These are phyloP conservation scores for Acarospora socialis DNA, from an alignment of 2,329 filamentous ascomycete species.

Conservation along the genomic window DNA sequence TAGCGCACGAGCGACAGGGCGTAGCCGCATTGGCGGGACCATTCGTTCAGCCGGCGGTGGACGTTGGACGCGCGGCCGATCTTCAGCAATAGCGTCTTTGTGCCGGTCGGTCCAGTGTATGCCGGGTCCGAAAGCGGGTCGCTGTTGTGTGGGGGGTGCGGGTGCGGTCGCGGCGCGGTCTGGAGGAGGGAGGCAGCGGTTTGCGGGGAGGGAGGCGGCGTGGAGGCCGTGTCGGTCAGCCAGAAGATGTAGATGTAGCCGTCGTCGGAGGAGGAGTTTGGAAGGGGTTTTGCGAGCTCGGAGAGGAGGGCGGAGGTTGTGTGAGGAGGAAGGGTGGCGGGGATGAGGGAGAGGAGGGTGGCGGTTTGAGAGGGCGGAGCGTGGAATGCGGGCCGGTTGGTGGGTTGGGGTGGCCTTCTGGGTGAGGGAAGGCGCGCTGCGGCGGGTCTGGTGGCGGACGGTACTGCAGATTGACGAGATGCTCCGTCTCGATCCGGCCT, in stretches of 20 bases:
- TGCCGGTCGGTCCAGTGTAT: conserved; percentile 17
- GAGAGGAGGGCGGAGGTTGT: conserved; percentile 56
- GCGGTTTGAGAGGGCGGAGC: conserved; percentile 25
- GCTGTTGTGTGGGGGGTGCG: conserved; percentile 15
- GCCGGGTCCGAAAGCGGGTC: conserved; percentile 15
- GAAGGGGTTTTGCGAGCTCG: conserved; percentile 64
- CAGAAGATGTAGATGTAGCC: conserved; percentile 99
- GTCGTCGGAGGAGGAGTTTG: conserved; percentile 58
- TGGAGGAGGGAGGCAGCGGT: conserved; percentile 45
- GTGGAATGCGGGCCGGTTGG: conserved; percentile 12
- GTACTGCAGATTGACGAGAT: too few species aligned
- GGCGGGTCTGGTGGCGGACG: background rate
- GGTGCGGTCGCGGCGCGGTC: conserved; percentile 30
- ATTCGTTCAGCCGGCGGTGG: conserved; percentile 79
- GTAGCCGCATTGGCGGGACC: conserved; percentile 85
- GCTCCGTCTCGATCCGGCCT: too few species aligned
- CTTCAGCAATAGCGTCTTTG: conserved; percentile 51
- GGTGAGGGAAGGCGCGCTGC: conserved; percentile 7
- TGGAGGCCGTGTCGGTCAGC: conserved; percentile 58
- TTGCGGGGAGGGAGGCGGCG: conserved; percentile 40
- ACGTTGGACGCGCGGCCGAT: conserved; percentile 65
- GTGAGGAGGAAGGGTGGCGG: conserved; percentile 48
- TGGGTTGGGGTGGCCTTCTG: conserved; percentile 12
- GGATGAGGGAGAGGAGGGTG: conserved; percentile 52
- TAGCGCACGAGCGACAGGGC: conserved; percentile 76